Base-by-base conservation (phyloP, 2,329 filamentous ascomycete genomes). In the Scopulariopsis brevicaulis region DNA sequence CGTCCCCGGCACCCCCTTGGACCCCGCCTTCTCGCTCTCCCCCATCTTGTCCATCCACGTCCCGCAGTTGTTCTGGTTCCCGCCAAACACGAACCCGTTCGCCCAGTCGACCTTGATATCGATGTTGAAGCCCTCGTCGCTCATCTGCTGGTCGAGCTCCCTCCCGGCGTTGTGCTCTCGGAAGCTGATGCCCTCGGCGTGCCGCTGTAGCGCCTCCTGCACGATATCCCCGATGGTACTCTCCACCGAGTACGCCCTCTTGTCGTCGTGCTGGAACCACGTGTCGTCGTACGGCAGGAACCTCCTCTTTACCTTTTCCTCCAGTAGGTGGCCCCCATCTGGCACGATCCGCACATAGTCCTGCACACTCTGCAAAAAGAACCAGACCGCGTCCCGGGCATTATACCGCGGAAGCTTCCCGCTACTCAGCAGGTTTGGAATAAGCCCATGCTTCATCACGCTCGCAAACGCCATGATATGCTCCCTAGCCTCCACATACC, bases 1-100 rank as follows among this genome's bases (percentile, higher is more conserved):
- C n/a, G 94, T 99, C 10, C 92, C 94, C 0, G 94, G 95, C 22
- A 96, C 78, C 55, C 94, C 95, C 74, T 96, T 97, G 67, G 86
- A 96, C 59, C 88, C 87, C 18, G 95, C 94, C 61, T 86, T 89
- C 62, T 89, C 84, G 62, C 91, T 96, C 71, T 99, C 94, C n/a
- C 94, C 94, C 94, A 99, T 99, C 80, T 99, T 99, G 78, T 99
- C 94, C 91, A 96, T 96, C 94, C 94, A 99, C 1, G 94, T 99
- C 56, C 94, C 94, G 65, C 95, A 99, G 71, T 99, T 99, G 73
- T 76, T 80, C 68, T 96, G 92, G 67, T 90, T 97, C 37, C 95
- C 94, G 58, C 95, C 94, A 66, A 95, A 96, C 59, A 99, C 86
- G 62, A 99, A 82, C 24, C 94, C 95, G 2, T 69, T 74, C 35